phyloP scores from a whole-genome alignment of 2,329 filamentous ascomycete species.

The Scopulariopsis brevicaulis region DNA sequence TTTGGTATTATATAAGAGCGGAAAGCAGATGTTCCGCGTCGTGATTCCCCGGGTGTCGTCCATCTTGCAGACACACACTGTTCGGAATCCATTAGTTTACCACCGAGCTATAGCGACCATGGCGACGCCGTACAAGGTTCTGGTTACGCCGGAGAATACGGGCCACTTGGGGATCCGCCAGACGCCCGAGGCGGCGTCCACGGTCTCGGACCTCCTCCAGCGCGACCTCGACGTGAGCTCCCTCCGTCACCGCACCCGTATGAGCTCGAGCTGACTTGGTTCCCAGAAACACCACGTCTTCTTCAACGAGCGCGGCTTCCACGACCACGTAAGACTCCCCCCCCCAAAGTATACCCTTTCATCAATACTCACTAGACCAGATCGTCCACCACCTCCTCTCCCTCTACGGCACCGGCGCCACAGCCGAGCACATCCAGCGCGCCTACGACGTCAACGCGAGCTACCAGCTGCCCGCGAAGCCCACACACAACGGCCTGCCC shows the following conservation, averaged over 20 bases:
- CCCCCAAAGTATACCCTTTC: background rate
- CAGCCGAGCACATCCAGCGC: conserved; percentile 42
- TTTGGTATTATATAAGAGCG: background rate
- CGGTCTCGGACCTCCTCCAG: conserved; percentile 59
- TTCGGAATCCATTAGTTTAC: background rate
- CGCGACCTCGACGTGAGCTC: conserved; percentile 51
- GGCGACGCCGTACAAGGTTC: conserved; percentile 35
- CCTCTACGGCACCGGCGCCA: conserved; percentile 64
- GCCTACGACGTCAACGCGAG: conserved; percentile 53
- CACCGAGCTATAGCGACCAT: conserved; percentile 16
- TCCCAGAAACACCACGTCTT: conserved; percentile 57
- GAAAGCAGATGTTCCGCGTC: background rate
- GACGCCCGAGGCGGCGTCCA: conserved; percentile 48
- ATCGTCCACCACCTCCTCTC: conserved; percentile 66
- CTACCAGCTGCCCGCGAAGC: conserved; percentile 51
- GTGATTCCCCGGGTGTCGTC: background rate
- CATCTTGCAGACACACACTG: background rate
- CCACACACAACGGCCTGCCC: conserved; percentile 36
- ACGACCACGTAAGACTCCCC: conserved; percentile 55
- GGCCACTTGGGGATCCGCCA: conserved; percentile 36
- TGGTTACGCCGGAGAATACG: conserved; percentile 33
- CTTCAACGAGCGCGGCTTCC: conserved; percentile 65
- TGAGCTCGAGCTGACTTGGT: background rate
- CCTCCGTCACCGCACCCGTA: background rate
- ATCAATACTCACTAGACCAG: conserved; percentile 15